phyloP scores from a whole-genome alignment of 495 filamentous ascomycete genomes.

The Hypoxylon perforatum region DNA sequence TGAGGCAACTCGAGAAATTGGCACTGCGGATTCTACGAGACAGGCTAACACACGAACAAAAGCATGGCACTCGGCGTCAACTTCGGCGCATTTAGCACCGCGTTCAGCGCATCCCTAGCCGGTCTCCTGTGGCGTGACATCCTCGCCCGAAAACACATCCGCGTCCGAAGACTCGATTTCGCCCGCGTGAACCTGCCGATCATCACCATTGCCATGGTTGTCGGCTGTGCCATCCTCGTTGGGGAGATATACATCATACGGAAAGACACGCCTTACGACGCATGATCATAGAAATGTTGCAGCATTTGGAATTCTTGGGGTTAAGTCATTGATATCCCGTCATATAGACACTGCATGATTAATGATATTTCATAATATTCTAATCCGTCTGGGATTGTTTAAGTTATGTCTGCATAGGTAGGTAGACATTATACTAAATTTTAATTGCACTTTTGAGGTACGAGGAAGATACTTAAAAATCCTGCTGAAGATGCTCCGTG shows the following conservation, averaged over 20 bases:
- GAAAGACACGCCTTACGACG: constrained; percentile 38
- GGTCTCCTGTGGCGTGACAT: constrained; percentile 76
- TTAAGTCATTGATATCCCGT: constrained; percentile 21
- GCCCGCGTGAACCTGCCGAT: constrained; percentile 72
- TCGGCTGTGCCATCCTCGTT: constrained; percentile 67
- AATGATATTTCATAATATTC: constrained; percentile 18
- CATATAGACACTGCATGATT: constrained; percentile 11
- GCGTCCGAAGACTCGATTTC: constrained; percentile 67
- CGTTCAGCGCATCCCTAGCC: constrained; percentile 73
- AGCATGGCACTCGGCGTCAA: constrained; percentile 76
- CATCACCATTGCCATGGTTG: constrained; percentile 72
- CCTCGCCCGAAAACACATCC: constrained; percentile 70
- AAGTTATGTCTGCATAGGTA: no score
- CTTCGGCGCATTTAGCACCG: constrained; percentile 74
- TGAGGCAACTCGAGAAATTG: not conserved
- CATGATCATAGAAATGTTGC: constrained; percentile 12
- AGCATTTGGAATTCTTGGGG: constrained; percentile 21
- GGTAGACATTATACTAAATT: no score
- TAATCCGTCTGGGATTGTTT: not conserved
- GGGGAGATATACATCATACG: constrained; percentile 68
- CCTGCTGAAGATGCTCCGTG: no score
- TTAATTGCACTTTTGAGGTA: no score
- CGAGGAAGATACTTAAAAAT: no score
- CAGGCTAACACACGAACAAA: constrained; percentile 13
- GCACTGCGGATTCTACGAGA: not conserved